phyloP scores from a whole-genome alignment of 176 grass and related monocot species.

The Leersia perrieri region DNA sequence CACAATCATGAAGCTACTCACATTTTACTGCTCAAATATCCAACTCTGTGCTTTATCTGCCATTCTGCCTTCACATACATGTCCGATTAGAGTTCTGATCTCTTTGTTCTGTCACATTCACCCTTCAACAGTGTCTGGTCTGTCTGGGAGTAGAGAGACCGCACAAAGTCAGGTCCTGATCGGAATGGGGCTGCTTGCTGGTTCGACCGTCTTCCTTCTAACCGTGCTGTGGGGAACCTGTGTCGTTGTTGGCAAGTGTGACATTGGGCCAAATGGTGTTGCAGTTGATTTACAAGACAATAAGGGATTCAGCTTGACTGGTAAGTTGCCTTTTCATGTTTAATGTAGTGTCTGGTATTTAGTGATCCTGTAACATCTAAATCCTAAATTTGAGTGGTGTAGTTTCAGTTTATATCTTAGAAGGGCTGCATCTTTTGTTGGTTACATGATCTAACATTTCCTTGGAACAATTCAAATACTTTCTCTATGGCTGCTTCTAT shows the following conservation, averaged over 20 bases:
- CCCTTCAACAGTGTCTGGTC: slow-evolving; percentile 88
- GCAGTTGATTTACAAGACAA: slow-evolving; percentile 53
- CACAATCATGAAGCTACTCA: not conserved
- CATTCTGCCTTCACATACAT: not conserved
- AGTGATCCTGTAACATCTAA: not conserved
- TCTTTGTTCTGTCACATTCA: slow-evolving; percentile 14
- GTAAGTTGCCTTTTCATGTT: slow-evolving; percentile 35
- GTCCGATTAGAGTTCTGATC: slow-evolving; percentile 11
- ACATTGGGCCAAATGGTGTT: slow-evolving; percentile 44
- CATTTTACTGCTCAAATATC: slow-evolving; percentile 13
- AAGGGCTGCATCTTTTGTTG: not conserved
- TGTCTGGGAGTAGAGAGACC: slow-evolving; percentile 86
- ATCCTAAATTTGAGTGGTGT: not conserved
- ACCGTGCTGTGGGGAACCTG: slow-evolving; percentile 97
- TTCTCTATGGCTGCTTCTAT: not conserved
- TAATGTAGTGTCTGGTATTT: not conserved
- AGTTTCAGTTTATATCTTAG: not conserved
- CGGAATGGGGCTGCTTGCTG: slow-evolving; percentile 95
- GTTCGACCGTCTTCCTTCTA: slow-evolving; percentile 90
- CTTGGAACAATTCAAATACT: slow-evolving; percentile 4
- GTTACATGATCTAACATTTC: not conserved
- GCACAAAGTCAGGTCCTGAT: slow-evolving; percentile 94
- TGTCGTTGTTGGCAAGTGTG: slow-evolving; percentile 92
- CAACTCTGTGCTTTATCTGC: not conserved
- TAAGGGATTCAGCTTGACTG: slow-evolving; percentile 65